phyloP scores from a whole-genome alignment of 768 basidiomycete genomes.

The Serendipita indica region DNA sequence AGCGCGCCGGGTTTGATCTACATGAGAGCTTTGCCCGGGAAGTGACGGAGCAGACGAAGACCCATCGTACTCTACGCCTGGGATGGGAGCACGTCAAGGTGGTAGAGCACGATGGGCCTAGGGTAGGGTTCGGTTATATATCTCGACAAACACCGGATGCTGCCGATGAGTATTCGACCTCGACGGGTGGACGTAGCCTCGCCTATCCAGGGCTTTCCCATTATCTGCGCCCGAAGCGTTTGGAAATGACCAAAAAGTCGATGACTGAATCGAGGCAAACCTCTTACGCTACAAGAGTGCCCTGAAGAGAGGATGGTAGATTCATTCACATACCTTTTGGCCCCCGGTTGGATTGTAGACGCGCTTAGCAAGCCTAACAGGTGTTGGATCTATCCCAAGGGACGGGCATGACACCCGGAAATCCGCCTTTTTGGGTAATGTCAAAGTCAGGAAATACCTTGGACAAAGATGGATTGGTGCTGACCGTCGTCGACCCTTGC shows the following conservation, averaged over 20 bases:
- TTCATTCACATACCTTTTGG: background rate
- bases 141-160: no score
- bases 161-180: no score
- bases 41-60: background rate
- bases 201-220: background rate
- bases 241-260: background rate
- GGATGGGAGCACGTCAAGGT: background rate
- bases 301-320: background rate
- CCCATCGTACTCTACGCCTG: background rate
- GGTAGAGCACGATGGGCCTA: background rate
- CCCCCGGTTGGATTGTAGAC: background rate
- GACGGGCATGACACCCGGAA: background rate
- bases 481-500: slow-evolving; percentile 19
- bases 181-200: background rate
- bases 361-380: background rate
- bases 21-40: background rate
- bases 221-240: background rate
- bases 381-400: background rate
- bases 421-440: background rate
- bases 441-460: background rate
- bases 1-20: background rate
- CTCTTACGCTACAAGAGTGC: background rate
- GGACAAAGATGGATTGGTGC: slow-evolving; percentile 10
- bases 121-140: no score
- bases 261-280: background rate